Evolutionary conservation across 2,329 filamentous ascomycete species (phyloP).

Genomic region (Calonectria multiphialidica): DNA sequence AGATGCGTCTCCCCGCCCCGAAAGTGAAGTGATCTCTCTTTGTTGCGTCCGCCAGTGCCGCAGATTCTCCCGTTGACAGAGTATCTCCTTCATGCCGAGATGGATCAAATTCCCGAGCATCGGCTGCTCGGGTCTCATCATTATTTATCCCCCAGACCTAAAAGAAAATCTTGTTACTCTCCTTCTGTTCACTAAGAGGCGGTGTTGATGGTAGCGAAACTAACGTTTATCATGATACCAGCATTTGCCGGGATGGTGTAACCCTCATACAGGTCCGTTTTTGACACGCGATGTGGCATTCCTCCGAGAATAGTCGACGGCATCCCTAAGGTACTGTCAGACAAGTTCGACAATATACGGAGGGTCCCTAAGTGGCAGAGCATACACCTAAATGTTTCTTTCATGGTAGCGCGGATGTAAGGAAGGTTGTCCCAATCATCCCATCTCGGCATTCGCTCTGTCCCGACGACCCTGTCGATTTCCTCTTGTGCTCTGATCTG

Average conservation of each 20-base stretch:
- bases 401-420: neutral
- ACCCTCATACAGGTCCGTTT: constrained; percentile 5
- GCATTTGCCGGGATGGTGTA: constrained; percentile 8
- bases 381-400: constrained; percentile 12
- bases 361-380: too few relatives aligned
- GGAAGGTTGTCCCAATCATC: constrained; percentile 2
- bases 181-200: too few relatives aligned
- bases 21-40: constrained; percentile 10
- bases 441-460: neutral
- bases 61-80: constrained; percentile 1
- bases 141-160: constrained; percentile 16
- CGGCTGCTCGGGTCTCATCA: neutral
- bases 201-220: neutral
- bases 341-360: too few relatives aligned
- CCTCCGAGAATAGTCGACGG: constrained; percentile 11
- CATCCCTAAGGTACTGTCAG: neutral
- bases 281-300: constrained; percentile 2
- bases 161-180: neutral
- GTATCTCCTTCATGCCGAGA: neutral
- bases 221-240: constrained; percentile 18
- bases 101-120: constrained; percentile 9
- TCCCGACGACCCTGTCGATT: constrained; percentile 1
- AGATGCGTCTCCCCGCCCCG: constrained; percentile 9
- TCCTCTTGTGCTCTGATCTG: constrained; percentile 13
- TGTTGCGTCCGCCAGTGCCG: neutral